Conservation (phyloP, 768 basidiomycete genomes). For the Lactarius pseudohatsudake region DNA sequence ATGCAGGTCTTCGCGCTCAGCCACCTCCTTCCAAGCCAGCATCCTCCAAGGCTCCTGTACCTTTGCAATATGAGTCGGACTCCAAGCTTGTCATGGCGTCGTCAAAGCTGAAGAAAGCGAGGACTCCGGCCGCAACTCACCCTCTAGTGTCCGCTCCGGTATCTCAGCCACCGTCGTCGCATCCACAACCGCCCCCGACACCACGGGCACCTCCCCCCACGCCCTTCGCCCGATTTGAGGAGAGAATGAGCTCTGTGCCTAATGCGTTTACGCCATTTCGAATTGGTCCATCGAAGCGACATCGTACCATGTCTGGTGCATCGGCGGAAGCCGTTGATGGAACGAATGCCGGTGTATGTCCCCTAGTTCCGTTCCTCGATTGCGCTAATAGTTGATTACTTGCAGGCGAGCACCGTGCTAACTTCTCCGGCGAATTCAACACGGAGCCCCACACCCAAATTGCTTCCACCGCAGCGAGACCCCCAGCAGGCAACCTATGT, state of each 20-base stretch:
- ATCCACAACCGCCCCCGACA: background rate
- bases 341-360: constrained; percentile 58
- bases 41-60: constrained; percentile 7
- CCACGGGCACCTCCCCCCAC: constrained; percentile 7
- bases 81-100: constrained; percentile 16
- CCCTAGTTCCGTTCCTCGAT: constrained; percentile 16
- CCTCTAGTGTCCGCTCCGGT: background rate
- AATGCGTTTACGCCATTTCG: constrained; percentile 64
- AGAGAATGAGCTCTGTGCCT: constrained; percentile 40
- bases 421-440: constrained; percentile 75
- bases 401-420: constrained; percentile 65
- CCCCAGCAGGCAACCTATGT: constrained; percentile 61
- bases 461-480: constrained; percentile 63
- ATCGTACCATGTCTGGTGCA: constrained; percentile 68
- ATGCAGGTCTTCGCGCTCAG: constrained; percentile 17
- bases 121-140: background rate
- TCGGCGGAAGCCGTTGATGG: constrained; percentile 80
- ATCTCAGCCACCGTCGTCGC: background rate
- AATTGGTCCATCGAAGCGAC: constrained; percentile 55
- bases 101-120: constrained; percentile 17
- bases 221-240: constrained; percentile 8
- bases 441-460: constrained; percentile 55
- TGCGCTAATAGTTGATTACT: constrained; percentile 5
- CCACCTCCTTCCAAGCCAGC: constrained; percentile 13
- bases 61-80: constrained; percentile 23